These are phyloP conservation scores for Quercus glauca DNA, from an alignment of 306 rosid genomes.

Conservation along the genomic window DNA sequence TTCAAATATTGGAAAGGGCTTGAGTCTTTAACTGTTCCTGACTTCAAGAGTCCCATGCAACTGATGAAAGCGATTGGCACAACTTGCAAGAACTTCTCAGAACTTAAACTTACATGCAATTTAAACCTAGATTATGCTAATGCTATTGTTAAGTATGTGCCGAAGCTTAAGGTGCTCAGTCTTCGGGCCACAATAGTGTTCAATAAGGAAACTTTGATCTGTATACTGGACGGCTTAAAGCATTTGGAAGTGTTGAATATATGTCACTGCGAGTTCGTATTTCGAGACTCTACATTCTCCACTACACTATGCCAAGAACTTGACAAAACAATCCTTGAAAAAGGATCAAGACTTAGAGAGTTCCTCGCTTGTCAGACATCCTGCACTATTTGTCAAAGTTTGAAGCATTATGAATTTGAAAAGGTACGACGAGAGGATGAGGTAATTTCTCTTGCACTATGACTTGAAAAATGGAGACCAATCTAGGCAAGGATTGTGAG, in stretches of 20 bases:
- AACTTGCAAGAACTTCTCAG: neutral
- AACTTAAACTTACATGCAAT: constrained; percentile 11
- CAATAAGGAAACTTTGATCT: constrained; percentile 7
- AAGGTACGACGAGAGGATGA: constrained; percentile 3
- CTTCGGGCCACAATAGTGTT: neutral
- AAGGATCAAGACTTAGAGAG: neutral
- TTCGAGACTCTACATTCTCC: no score
- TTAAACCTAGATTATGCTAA: neutral
- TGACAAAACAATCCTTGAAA: neutral
- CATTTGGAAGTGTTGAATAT: constrained; percentile 24
- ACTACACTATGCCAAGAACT: neutral
- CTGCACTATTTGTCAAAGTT: neutral
- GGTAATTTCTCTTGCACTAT: neutral
- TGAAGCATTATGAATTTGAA: neutral
- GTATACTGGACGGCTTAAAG: neutral
- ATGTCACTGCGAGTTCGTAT: constrained; percentile 9
- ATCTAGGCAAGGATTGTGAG: no score
- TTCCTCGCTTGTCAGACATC: neutral
- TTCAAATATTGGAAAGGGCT: constrained; percentile 25
- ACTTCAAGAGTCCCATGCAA: no score
- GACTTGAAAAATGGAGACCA: neutral
- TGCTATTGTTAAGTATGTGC: neutral
- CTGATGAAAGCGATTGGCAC: no score
- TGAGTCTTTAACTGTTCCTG: constrained; percentile 28
- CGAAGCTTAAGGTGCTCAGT: constrained; percentile 23